Evolutionary conservation across 139 green algal genomes (phyloP).

Genomic region (Chloropicon primus): DNA sequence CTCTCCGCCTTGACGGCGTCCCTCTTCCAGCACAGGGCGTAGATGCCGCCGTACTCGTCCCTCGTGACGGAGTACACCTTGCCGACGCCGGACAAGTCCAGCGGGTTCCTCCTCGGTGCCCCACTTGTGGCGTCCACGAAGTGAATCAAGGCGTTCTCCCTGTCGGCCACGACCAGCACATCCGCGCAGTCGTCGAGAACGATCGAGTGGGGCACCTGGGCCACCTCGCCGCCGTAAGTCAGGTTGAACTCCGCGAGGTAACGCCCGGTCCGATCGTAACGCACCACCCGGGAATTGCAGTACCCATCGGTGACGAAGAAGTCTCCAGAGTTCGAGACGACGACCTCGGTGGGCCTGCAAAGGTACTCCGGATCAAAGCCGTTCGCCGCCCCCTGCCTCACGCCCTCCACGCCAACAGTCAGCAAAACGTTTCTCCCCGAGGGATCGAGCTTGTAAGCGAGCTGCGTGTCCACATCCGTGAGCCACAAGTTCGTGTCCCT

Average conservation of each 20-base stretch:
- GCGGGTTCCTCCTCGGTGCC: neutral
- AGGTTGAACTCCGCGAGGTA: constrained; percentile 8
- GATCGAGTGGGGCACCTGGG: constrained; percentile 43
- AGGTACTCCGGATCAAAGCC: constrained; percentile 25
- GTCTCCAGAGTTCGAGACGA: constrained; percentile 39
- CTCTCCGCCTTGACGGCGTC: neutral
- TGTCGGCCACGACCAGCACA: constrained; percentile 42
- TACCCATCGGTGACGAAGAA: constrained; percentile 68
- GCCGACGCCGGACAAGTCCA: constrained; percentile 24
- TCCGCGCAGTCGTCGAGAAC: constrained; percentile 57
- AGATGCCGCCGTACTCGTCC: constrained; percentile 46
- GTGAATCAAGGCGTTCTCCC: constrained; percentile 26
- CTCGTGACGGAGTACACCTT: constrained; percentile 39
- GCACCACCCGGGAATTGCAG: constrained; percentile 30
- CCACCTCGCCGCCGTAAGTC: neutral
- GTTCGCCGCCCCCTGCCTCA: constrained; percentile 24
- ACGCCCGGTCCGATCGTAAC: constrained; percentile 20
- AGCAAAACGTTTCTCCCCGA: constrained; percentile 31
- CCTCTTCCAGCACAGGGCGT: constrained; percentile 46
- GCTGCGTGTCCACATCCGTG: constrained; percentile 40
- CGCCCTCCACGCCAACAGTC: constrained; percentile 35
- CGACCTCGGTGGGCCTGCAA: constrained; percentile 73
- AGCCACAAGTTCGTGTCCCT: constrained; percentile 55
- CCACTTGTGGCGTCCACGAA: neutral
- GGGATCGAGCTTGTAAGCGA: constrained; percentile 8